phyloP scores from a whole-genome alignment of 2,329 filamentous ascomycete species.

The Aspergillus spinulosporus region DNA sequence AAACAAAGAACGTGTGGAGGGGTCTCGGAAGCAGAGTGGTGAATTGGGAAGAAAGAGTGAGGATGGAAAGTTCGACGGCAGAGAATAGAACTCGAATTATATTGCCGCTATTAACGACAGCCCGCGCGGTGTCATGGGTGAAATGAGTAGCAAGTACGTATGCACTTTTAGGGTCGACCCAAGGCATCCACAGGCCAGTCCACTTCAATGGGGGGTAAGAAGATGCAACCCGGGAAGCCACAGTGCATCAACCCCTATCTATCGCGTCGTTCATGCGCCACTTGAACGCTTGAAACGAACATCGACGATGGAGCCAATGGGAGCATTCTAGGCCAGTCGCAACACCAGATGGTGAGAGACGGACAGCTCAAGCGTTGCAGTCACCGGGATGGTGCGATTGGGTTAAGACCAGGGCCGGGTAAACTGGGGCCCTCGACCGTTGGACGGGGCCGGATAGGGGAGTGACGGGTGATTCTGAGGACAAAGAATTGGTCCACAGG shows the following conservation, averaged over 20 bases:
- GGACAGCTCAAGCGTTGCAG: not conserved
- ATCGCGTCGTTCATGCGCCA: slow-evolving; percentile 32
- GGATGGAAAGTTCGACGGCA: slow-evolving; percentile 6
- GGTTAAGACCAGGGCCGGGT: slow-evolving; percentile 1
- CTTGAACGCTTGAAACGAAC: slow-evolving; percentile 26
- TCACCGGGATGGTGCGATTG: slow-evolving; percentile 17
- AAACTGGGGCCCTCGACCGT: slow-evolving; percentile 9
- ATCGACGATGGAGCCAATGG: slow-evolving; percentile 25
- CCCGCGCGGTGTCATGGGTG: not conserved
- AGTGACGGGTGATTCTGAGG: not conserved
- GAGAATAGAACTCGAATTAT: slow-evolving; percentile 10
- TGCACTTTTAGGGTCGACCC: slow-evolving; percentile 7
- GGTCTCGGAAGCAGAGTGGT: slow-evolving; percentile 1
- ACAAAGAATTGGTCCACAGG: not conserved
- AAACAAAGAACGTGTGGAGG: slow-evolving; percentile 16
- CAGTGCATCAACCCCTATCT: slow-evolving; percentile 29
- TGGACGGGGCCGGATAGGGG: not conserved
- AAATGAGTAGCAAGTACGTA: slow-evolving; percentile 7
- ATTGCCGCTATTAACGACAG: slow-evolving; percentile 1
- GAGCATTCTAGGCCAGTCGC: slow-evolving; percentile 19
- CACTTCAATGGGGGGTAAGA: slow-evolving; percentile 14
- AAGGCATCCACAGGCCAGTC: slow-evolving; percentile 19
- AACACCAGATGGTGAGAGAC: slow-evolving; percentile 17
- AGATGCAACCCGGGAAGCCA: slow-evolving; percentile 34
- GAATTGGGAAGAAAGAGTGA: not conserved